phyloP scores from a whole-genome alignment of 352 stramenopile genomes.

The Saprolegnia diclina region DNA sequence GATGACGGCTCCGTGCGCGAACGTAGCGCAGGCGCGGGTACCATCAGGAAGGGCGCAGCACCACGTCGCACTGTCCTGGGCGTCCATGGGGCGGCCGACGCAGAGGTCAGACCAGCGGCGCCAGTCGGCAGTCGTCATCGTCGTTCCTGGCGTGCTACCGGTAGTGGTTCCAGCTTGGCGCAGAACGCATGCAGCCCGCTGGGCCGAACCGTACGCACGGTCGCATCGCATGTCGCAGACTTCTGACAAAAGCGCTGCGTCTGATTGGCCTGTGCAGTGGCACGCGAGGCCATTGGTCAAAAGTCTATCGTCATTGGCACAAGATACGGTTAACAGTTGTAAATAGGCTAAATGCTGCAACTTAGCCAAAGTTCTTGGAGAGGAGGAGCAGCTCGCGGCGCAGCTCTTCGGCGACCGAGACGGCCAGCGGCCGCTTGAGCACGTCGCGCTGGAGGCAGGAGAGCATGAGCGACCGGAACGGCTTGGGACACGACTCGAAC shows the following conservation, averaged over 20 bases:
- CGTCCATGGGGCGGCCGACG: background rate
- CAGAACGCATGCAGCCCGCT: background rate
- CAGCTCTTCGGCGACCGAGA: constrained; percentile 15
- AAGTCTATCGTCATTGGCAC: background rate
- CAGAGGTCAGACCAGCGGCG: background rate
- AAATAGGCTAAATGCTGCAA: background rate
- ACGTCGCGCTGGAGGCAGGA: constrained; percentile 14
- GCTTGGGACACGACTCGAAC: constrained; percentile 4
- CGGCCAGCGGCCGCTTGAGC: constrained; percentile 11
- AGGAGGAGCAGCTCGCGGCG: constrained; percentile 2
- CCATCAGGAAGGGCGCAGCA: background rate
- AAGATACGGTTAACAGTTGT: background rate
- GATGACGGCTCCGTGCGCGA: background rate
- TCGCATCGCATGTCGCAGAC: background rate
- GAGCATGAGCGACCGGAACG: background rate
- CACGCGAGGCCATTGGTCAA: too few species aligned
- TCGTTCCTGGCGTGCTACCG: background rate
- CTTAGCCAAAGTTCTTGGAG: background rate
- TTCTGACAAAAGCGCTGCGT: background rate
- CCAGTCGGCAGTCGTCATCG: background rate
- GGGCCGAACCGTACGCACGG: background rate
- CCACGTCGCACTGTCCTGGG: background rate
- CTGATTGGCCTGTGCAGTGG: too few species aligned
- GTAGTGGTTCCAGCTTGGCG: background rate
- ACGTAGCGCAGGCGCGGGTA: background rate